Base-by-base conservation (phyloP, 768 basidiomycete species). In the Tephrocybe sp. region DNA sequence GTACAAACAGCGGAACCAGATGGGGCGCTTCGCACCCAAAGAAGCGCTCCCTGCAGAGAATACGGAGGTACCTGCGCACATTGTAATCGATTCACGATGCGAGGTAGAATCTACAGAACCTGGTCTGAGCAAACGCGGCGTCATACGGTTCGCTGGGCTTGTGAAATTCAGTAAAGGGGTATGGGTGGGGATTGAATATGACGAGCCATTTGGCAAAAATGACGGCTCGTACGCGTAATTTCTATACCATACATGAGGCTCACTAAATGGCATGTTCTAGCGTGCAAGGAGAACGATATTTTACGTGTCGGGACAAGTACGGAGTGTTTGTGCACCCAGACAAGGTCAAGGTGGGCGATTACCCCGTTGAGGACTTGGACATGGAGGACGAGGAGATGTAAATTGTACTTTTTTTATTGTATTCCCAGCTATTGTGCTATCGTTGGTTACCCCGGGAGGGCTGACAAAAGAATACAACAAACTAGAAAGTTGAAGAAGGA, bases 201-300 rank as follows among this genome's bases (percentile, higher is more conserved):
- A 98, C 62, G 95, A 98, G 59, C 94, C 95, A 3, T 76, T 91
- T 19, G 95, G 95, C 10, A 97, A 94, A 71, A 94, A 94, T 54
- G 89, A 97, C 64, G 95, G 95, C 57, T 85, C 84, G 94, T 95
- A 63, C 69, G 93, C 83, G 8, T 13, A 42, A 39, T 34, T 48
- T 45, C 47, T 42, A 41, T 25, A 37, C 45, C 48, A 48, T 38
- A 16, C 21, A n/a, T 41, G 22, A 23, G 22, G 8, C 25, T 18
- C 10, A 22, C 25, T 45, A 30, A 41, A 27, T n/a, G 15, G 33
- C 23, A 36, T 18, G 4, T 37, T 48, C 10, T 21, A 95, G 94
- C 1, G 87, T 95, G 2, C 79, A 92, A 60, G 92, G 90, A 1
- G 81, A 84, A 54, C 72, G 75, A n/a, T 97, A 97, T 62, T 98